Evolutionary conservation across 139 green algal genomes (phyloP).

Genomic region (Klebsormidium nitens): DNA sequence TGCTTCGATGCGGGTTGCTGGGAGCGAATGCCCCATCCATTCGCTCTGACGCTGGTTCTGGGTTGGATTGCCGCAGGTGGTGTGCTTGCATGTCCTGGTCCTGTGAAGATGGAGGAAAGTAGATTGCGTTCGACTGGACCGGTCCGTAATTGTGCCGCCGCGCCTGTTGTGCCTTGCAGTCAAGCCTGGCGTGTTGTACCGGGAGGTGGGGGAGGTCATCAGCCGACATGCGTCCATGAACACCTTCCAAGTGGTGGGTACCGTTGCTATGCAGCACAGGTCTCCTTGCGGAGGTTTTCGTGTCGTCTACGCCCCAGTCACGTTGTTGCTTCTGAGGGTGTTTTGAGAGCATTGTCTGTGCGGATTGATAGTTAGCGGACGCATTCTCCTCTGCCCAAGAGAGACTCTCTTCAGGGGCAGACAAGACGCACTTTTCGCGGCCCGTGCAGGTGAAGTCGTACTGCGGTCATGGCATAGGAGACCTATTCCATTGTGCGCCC

Average conservation of each 20-base stretch:
- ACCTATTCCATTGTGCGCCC: constrained; percentile 95
- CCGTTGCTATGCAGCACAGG: neutral
- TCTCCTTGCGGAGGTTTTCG: neutral
- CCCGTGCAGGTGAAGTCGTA: constrained; percentile 69
- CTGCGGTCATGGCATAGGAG: constrained; percentile 94
- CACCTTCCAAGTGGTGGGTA: constrained; percentile 27
- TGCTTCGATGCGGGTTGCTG: too few species aligned
- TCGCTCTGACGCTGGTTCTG: too few species aligned
- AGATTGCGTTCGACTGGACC: too few species aligned
- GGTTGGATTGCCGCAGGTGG: too few species aligned
- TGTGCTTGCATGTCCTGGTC: too few species aligned
- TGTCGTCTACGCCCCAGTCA: too few species aligned
- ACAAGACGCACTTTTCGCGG: too few species aligned
- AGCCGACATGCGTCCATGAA: constrained; percentile 16
- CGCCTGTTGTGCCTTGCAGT: constrained; percentile 47
- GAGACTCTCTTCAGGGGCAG: neutral
- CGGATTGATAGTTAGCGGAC: neutral
- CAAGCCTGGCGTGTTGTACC: constrained; percentile 78
- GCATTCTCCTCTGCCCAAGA: neutral
- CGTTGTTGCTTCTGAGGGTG: too few species aligned
- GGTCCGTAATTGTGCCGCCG: too few species aligned
- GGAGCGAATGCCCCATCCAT: too few species aligned
- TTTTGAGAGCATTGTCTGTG: too few species aligned
- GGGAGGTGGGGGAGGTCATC: constrained; percentile 76
- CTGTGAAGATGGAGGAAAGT: too few species aligned